Percentiles rank a stretch among this genome's conserved stretches.
Evolutionary conservation across 2,329 filamentous ascomycete genomes (phyloP).

Genomic region (Sclerotinia subarctica): DNA sequence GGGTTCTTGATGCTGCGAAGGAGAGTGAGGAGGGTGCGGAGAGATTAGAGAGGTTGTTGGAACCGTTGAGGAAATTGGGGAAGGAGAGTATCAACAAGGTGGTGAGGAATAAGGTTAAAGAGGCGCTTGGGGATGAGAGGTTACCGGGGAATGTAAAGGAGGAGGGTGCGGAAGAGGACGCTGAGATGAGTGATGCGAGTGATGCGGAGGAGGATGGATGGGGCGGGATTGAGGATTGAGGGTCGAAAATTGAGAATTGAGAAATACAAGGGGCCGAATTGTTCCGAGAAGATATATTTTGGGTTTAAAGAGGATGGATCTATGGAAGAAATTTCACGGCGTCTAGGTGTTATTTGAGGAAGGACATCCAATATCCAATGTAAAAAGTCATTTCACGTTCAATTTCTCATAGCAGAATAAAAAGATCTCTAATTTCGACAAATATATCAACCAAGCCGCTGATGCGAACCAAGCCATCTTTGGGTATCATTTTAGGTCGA

Average conservation of each 20-base stretch:
- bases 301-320: slow-evolving; percentile 1
- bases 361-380: slow-evolving; percentile 9
- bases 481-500: slow-evolving; percentile 16
- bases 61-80: slow-evolving; percentile 45
- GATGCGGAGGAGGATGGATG: slow-evolving; percentile 29
- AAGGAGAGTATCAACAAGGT: slow-evolving; percentile 63
- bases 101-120: slow-evolving; percentile 65
- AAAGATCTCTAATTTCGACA: slow-evolving; percentile 20
- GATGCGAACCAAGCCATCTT: background rate
- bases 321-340: slow-evolving; percentile 11
- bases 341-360: slow-evolving; percentile 21
- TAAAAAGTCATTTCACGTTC: background rate
- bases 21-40: slow-evolving; percentile 39
- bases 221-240: slow-evolving; percentile 37
- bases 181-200: slow-evolving; percentile 33
- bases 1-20: slow-evolving; percentile 46
- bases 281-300: background rate
- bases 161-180: background rate
- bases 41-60: slow-evolving; percentile 42
- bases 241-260: slow-evolving; percentile 34
- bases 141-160: slow-evolving; percentile 58
- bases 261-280: background rate
- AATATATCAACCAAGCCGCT: slow-evolving; percentile 9
- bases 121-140: slow-evolving; percentile 70
- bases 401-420: background rate